phyloP scores from a whole-genome alignment of 768 basidiomycete genomes.

The Rhodotorula kratochvilovae region DNA sequence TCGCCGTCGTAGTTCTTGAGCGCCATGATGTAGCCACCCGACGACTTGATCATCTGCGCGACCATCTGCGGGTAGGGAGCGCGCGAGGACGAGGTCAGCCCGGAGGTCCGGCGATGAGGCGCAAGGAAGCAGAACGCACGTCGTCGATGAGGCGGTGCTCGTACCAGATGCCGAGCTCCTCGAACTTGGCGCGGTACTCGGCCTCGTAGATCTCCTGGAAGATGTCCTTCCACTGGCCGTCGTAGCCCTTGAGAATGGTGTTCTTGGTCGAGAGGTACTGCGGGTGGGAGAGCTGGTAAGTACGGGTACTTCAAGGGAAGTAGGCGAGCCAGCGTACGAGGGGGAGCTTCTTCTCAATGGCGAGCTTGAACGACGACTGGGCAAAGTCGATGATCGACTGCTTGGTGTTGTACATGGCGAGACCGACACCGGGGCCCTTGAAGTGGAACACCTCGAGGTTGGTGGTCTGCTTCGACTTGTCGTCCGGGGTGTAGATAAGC shows the following conservation, averaged over 20 bases:
- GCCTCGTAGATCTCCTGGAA: constrained; percentile 88
- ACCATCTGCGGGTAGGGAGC: constrained; percentile 62
- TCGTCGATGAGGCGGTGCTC: constrained; percentile 97
- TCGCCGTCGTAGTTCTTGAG: constrained; percentile 63
- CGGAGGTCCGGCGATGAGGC: not conserved
- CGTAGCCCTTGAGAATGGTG: constrained; percentile 94
- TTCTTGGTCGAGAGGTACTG: constrained; percentile 98
- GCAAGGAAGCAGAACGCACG: constrained; percentile 2
- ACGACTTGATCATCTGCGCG: constrained; percentile 92
- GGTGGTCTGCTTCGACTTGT: constrained; percentile 52
- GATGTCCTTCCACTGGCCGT: constrained; percentile 98
- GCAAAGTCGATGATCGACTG: constrained; percentile 95
- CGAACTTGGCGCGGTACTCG: constrained; percentile 49
- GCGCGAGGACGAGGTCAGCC: not conserved
- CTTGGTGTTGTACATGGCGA: constrained; percentile 92
- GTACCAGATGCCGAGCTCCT: constrained; percentile 50
- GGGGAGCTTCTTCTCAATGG: constrained; percentile 55
- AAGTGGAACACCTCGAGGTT: constrained; percentile 84
- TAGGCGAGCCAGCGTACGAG: constrained; percentile 38
- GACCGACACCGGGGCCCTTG: constrained; percentile 82
- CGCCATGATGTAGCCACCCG: constrained; percentile 80
- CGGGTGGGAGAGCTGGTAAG: not conserved
- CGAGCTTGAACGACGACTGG: constrained; percentile 98
- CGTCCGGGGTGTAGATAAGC: constrained; percentile 77
- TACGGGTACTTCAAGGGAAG: too few species aligned